A percentile compares a stretch with the other conserved stretches of the same genome.
Evolutionary conservation across 2,329 filamentous ascomycete genomes (phyloP).

Genomic region (Didymella pomorum): DNA sequence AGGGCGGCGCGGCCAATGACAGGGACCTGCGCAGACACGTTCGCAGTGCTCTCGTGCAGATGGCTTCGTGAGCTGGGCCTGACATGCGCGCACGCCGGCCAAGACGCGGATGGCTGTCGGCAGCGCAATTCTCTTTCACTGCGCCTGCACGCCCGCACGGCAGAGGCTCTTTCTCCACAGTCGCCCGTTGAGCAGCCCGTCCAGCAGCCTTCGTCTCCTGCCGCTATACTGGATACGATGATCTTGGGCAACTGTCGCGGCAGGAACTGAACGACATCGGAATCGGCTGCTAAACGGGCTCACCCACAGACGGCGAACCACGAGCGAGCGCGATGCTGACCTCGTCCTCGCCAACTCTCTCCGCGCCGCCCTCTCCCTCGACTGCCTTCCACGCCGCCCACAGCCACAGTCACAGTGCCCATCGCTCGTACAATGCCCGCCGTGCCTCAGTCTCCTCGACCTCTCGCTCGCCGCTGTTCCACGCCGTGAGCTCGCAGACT

Average conservation of each 20-base stretch:
- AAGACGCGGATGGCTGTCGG: constrained; percentile 16
- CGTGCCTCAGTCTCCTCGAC: constrained; percentile 41
- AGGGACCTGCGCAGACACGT: constrained; percentile 13
- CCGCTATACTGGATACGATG: constrained; percentile 29
- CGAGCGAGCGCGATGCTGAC: constrained; percentile 40
- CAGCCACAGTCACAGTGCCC: not conserved
- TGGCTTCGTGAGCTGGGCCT: constrained; percentile 3
- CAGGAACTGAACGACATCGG: constrained; percentile 1
- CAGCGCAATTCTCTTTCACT: constrained; percentile 17
- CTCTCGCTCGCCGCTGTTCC: constrained; percentile 46
- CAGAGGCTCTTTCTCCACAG: constrained; percentile 16
- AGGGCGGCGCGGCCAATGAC: constrained; percentile 9
- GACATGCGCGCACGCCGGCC: constrained; percentile 4
- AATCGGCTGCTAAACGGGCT: not conserved
- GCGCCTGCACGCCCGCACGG: constrained; percentile 6
- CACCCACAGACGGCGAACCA: constrained; percentile 14
- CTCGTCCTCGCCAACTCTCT: constrained; percentile 48
- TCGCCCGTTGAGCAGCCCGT: not conserved
- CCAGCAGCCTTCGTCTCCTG: not conserved
- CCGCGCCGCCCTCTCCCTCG: constrained; percentile 48
- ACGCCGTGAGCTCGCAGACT: constrained; percentile 38
- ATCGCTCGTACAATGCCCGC: constrained; percentile 26
- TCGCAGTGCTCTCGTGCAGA: constrained; percentile 10
- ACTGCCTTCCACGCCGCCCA: constrained; percentile 42
- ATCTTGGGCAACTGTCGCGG: constrained; percentile 22